A percentile compares a stretch with the other conserved stretches of the same genome.
Conservation (phyloP, 441 rosid species). For the Metrosideros polymorpha region DNA sequence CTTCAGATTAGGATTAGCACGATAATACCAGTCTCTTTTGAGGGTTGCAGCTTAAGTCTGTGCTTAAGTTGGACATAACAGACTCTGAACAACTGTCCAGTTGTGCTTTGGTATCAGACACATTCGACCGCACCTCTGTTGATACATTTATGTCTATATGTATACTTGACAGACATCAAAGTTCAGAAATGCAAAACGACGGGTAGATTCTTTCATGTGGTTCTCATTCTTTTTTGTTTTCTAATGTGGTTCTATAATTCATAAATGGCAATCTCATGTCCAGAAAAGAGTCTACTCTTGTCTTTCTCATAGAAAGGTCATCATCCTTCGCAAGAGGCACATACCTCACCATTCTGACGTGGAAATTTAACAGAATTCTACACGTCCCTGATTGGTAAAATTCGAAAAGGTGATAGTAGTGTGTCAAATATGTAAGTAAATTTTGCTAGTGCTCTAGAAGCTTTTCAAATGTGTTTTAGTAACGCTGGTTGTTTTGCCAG, state of each 20-base stretch:
- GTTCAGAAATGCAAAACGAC: background rate
- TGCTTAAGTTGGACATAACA: background rate
- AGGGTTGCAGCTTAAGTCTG: background rate
- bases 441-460: background rate
- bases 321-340: background rate
- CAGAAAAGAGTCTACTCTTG: background rate
- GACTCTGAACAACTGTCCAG: background rate
- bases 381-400: background rate
- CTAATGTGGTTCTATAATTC: background rate
- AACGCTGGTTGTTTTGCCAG: background rate
- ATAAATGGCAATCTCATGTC: background rate
- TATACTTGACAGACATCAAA: background rate
- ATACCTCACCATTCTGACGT: background rate
- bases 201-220: background rate
- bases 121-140: background rate
- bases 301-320: background rate
- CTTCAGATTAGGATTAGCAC: background rate
- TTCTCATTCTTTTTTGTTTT: background rate
- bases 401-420: background rate
- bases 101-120: background rate
- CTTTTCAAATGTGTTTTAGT: background rate
- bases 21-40: background rate
- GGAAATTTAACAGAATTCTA: background rate
- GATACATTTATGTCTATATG: background rate
- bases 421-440: background rate